Percentiles rank a stretch among this genome's conserved stretches.
These are phyloP conservation scores for Termitomyces sp. DNA, from an alignment of 768 basidiomycete species.

Conservation along the genomic window DNA sequence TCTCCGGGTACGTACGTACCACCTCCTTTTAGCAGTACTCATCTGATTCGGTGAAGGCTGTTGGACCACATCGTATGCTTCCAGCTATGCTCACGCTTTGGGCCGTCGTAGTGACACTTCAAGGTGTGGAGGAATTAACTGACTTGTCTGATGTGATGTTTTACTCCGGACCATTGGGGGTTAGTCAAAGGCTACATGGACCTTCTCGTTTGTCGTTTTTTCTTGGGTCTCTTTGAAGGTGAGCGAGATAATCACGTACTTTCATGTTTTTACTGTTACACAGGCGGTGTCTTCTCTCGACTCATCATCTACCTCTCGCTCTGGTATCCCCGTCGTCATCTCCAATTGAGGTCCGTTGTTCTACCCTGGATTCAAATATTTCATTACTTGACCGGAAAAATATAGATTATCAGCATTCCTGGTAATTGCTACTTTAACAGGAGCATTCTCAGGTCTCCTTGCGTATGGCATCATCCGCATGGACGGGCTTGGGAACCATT, in stretches of 20 bases:
- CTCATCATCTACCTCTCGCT: slow-evolving; percentile 51
- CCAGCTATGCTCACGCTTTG: slow-evolving; percentile 60
- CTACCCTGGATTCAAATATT: slow-evolving; percentile 1
- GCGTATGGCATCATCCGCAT: slow-evolving; percentile 1
- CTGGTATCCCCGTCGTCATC: slow-evolving; percentile 45
- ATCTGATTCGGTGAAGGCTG: not conserved
- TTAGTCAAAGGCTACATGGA: slow-evolving; percentile 39
- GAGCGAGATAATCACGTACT: not conserved
- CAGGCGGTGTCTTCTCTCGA: slow-evolving; percentile 54
- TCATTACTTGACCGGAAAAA: slow-evolving; percentile 28
- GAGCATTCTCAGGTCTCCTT: slow-evolving; percentile 6
- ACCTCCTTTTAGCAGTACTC: not conserved
- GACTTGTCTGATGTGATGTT: not conserved
- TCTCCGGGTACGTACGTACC: not conserved
- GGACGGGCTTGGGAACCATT: not conserved
- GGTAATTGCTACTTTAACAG: not conserved
- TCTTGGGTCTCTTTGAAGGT: slow-evolving; percentile 48
- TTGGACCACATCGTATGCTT: slow-evolving; percentile 10
- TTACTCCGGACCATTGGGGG: slow-evolving; percentile 22
- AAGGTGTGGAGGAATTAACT: slow-evolving; percentile 36
- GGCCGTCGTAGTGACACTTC: slow-evolving; percentile 56
- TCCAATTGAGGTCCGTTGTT: slow-evolving; percentile 35
- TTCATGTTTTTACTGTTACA: not conserved
- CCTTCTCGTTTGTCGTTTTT: slow-evolving; percentile 42
- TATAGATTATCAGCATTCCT: slow-evolving; percentile 26